Base-by-base conservation (phyloP, 768 basidiomycete genomes). In the Pholiota conissans region DNA sequence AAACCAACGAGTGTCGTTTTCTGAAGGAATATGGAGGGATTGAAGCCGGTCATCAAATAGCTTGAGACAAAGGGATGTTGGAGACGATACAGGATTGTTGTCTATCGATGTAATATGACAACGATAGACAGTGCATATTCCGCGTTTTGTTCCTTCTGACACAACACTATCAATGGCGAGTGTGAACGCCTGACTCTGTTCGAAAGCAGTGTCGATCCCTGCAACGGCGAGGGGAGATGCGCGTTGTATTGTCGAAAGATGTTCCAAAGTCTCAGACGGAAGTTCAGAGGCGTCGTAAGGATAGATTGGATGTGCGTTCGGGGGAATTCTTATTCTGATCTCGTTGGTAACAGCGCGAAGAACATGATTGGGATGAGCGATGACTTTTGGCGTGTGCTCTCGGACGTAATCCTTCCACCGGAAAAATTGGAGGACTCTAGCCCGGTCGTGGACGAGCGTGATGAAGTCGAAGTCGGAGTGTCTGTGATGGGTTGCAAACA, bases 341-440 rank as follows among this genome's bases (percentile, higher is more conserved):
- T 48, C 52, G 20, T 58, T 56, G n/a, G 53, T 60, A 27, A 49
- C 20, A 34, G 56, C 55, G 49, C 22, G 35, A 51, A 70, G 56
- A 0, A 42, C 60, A 46, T 66, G 67, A 22, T 39, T 42, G 26
- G 63, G 56, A 47, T 27, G 54, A 46, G 64, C 59, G 50, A 68
- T 10, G 24, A 61, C 53, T 52, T 62, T 63, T 0, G 60, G 49
- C 35, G 52, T 30, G 9, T 61, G 48, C 35, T 54, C 35, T 40
- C 55, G 47, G n/a, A 68, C 59, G 47, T 63, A 49, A 20, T 55
- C 51, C 13, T 60, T 59, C 69, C 69, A 70, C 46, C 67, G 67
- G 57, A 68, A 67, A 53, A 68, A 68, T 54, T 70, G 69, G 37
- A 67, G 58, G 6, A 67, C 66, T 34, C 63, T 45, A 59, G 55